Evolutionary conservation across 768 basidiomycete genomes (phyloP).

Genomic region (Lanmaoa pseudosensibilis): DNA sequence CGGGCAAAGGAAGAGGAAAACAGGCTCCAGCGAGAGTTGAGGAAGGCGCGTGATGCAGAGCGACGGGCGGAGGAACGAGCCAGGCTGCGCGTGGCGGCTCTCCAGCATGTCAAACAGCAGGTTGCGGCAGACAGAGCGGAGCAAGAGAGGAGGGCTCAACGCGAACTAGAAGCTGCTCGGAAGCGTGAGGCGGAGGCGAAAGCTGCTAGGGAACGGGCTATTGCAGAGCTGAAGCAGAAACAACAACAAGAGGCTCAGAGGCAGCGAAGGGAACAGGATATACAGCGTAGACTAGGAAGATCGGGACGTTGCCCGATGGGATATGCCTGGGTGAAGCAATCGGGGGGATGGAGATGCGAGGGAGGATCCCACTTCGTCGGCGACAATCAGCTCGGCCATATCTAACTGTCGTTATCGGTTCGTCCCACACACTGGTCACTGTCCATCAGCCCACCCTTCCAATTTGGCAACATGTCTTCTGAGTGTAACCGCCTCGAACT

Average conservation of each 20-base stretch:
- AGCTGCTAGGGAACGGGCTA: constrained; percentile 24
- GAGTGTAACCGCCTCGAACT: not conserved
- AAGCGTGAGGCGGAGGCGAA: constrained; percentile 21
- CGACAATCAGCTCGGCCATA: constrained; percentile 27
- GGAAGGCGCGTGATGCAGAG: constrained; percentile 18
- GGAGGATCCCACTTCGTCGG: constrained; percentile 46
- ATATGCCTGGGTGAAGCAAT: constrained; percentile 44
- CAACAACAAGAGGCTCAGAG: constrained; percentile 39
- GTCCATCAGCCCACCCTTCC: no score
- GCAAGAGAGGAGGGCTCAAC: constrained; percentile 24
- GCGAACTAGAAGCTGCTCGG: constrained; percentile 28
- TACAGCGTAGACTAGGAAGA: constrained; percentile 40
- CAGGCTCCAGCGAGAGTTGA: constrained; percentile 19
- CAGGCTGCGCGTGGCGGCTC: constrained; percentile 19
- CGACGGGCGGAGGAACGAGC: constrained; percentile 25
- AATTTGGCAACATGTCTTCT: no score
- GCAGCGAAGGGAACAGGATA: constrained; percentile 22
- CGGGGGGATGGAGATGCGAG: constrained; percentile 44
- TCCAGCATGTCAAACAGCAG: constrained; percentile 20
- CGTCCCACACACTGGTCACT: no score
- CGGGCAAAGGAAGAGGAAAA: constrained; percentile 19
- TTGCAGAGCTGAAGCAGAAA: constrained; percentile 30
- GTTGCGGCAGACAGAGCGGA: constrained; percentile 20
- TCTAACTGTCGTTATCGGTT: not conserved
- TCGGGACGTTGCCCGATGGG: constrained; percentile 54